These are phyloP conservation scores for Aspergillus intermedius DNA, from an alignment of 2,329 filamentous ascomycete species.

Conservation along the genomic window DNA sequence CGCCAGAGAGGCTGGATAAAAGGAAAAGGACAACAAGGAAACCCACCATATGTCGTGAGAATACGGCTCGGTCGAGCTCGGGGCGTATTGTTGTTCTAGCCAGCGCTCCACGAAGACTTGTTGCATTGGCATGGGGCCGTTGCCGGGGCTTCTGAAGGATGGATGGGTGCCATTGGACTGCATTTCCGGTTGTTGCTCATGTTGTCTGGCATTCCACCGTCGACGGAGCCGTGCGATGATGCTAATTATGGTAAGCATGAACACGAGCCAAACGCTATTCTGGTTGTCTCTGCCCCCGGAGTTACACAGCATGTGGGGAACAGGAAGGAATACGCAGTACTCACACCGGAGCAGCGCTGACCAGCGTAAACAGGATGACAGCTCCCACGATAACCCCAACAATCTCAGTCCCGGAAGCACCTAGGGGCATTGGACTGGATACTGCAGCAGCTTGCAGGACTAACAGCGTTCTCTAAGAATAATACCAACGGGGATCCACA, in stretches of 20 bases:
- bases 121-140: conserved; percentile 8
- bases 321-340: background rate
- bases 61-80: conserved; percentile 13
- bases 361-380: conserved; percentile 20
- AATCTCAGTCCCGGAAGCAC: conserved; percentile 17
- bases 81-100: conserved; percentile 19
- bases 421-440: conserved; percentile 14
- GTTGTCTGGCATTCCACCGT: background rate
- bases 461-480: background rate
- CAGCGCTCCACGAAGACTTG: conserved; percentile 21
- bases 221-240: conserved; percentile 6
- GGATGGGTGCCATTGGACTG: too few species aligned
- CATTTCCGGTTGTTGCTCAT: background rate
- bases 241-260: conserved; percentile 9
- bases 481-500: background rate
- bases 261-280: conserved; percentile 9
- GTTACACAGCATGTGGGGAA: background rate
- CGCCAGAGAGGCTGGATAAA: conserved; percentile 1
- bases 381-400: conserved; percentile 26
- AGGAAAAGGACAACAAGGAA: conserved; percentile 1
- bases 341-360: conserved; percentile 25
- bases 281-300: background rate
- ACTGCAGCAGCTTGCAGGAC: background rate
- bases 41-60: conserved; percentile 25
- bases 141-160: background rate